These are phyloP conservation scores for Diplodia scrobiculata DNA, from an alignment of 2,329 filamentous ascomycete genomes.

Conservation along the genomic window DNA sequence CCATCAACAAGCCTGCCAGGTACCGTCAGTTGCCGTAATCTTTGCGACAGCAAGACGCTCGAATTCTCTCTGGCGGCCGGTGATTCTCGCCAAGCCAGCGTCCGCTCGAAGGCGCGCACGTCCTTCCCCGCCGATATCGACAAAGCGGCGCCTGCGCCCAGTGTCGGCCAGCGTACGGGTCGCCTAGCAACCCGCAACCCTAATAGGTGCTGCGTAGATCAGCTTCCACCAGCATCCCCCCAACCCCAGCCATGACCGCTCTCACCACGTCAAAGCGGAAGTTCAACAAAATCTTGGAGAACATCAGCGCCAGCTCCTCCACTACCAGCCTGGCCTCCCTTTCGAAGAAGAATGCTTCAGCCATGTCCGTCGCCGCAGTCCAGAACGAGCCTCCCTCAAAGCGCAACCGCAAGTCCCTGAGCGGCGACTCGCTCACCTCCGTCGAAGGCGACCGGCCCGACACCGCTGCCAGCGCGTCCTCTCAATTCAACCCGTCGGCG, in stretches of 20 bases:
- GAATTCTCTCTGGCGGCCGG: background rate
- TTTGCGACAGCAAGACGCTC: background rate
- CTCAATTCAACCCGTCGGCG: slow-evolving; percentile 25
- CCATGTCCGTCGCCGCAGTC: slow-evolving; percentile 36
- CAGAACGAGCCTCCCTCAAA: slow-evolving; percentile 40
- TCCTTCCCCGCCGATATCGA: slow-evolving; percentile 6
- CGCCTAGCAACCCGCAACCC: slow-evolving; percentile 27
- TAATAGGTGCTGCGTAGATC: slow-evolving; percentile 22
- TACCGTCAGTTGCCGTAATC: background rate
- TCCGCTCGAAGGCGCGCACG: background rate
- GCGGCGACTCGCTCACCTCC: slow-evolving; percentile 32
- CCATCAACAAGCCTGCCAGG: slow-evolving; percentile 3
- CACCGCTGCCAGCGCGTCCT: slow-evolving; percentile 17
- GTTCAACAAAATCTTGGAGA: slow-evolving; percentile 74
- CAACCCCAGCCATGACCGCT: slow-evolving; percentile 40
- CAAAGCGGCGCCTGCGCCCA: slow-evolving; percentile 21
- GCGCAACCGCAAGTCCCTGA: slow-evolving; percentile 40
- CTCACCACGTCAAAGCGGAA: slow-evolving; percentile 83
- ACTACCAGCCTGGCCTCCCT: slow-evolving; percentile 42
- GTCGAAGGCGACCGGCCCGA: background rate
- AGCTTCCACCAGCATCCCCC: slow-evolving; percentile 6
- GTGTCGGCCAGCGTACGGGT: slow-evolving; percentile 11
- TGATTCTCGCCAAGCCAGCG: background rate
- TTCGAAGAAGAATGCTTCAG: slow-evolving; percentile 44
- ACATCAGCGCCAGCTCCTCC: slow-evolving; percentile 57